Evolutionary conservation across 805 yeast species (phyloP).

Genomic region (Saturnispora saitoi): DNA sequence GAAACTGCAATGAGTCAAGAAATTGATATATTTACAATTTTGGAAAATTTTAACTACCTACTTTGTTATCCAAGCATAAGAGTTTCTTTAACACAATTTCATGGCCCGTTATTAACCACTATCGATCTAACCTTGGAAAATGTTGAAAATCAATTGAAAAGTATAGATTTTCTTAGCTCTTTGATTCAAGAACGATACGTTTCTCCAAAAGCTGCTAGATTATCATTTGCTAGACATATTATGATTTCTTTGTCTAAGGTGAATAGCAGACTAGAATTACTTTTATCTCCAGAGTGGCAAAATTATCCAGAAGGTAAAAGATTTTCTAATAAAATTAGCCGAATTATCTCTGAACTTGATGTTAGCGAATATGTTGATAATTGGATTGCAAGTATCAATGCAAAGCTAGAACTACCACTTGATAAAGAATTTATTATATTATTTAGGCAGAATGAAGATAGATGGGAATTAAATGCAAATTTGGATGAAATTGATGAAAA

Average conservation of each 20-base stretch:
- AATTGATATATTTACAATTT: constrained; percentile 41
- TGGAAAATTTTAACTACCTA: constrained; percentile 40
- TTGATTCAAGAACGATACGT: constrained; percentile 31
- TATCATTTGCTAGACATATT: constrained; percentile 48
- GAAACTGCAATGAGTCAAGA: constrained; percentile 1
- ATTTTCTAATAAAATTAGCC: constrained; percentile 41
- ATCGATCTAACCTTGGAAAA: constrained; percentile 39
- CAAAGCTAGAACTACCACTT: constrained; percentile 11
- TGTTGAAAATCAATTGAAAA: constrained; percentile 31
- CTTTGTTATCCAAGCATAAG: constrained; percentile 46
- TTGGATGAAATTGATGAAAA: constrained; percentile 26
- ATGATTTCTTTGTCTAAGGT: constrained; percentile 35
- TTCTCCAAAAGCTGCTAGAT: constrained; percentile 37
- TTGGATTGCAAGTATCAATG: constrained; percentile 36
- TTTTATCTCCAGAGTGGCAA: constrained; percentile 56
- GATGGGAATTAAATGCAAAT: constrained; percentile 25
- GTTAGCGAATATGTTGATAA: constrained; percentile 31
- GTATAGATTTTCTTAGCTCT: not conserved
- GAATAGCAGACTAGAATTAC: constrained; percentile 37
- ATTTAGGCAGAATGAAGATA: constrained; percentile 22
- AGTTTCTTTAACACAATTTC: constrained; percentile 53
- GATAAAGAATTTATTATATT: constrained; percentile 27
- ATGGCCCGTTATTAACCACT: constrained; percentile 38
- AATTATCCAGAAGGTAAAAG: constrained; percentile 58
- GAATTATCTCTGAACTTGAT: constrained; percentile 40